Percentiles rank a stretch among this genome's conserved stretches.
Evolutionary conservation across 140 eudicot genomes (phyloP).

Genomic region (Oenanthe javanica): DNA sequence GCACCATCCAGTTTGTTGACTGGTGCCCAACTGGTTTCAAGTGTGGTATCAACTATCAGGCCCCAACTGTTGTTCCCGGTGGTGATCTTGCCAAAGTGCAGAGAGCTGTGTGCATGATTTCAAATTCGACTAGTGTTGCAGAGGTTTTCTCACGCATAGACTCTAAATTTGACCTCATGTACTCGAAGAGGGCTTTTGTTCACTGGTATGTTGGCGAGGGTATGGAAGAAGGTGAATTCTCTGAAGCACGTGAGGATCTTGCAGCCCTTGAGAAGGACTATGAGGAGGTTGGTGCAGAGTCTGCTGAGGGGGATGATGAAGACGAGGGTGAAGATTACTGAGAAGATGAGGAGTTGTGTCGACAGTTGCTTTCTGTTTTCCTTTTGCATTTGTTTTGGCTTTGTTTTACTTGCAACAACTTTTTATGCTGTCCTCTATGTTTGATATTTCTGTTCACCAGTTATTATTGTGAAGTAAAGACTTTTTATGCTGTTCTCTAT

Average conservation of each 20-base stretch:
- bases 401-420: neutral
- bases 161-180: slow-evolving; percentile 17
- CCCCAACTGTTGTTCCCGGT: slow-evolving; percentile 19
- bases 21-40: slow-evolving; percentile 24
- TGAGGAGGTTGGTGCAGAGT: slow-evolving; percentile 21
- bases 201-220: slow-evolving; percentile 24
- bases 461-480: neutral
- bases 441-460: slow-evolving; percentile 1
- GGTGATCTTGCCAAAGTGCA: slow-evolving; percentile 21
- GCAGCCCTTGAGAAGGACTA: slow-evolving; percentile 21
- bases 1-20: slow-evolving; percentile 22
- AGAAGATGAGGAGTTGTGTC: slow-evolving; percentile 3
- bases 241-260: slow-evolving; percentile 22
- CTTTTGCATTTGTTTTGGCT: slow-evolving; percentile 3
- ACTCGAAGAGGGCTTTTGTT: slow-evolving; percentile 20
- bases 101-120: slow-evolving; percentile 22
- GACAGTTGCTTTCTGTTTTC: neutral
- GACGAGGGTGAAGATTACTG: slow-evolving; percentile 19
- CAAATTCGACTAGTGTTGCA: slow-evolving; percentile 20
- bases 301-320: slow-evolving; percentile 17
- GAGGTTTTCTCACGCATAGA: slow-evolving; percentile 18
- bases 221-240: slow-evolving; percentile 19
- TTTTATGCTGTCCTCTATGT: slow-evolving; percentile 7
- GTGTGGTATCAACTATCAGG: slow-evolving; percentile 23
- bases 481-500: neutral